Conservation (phyloP, 768 basidiomycete species). For the Leccinum disarticulatum region DNA sequence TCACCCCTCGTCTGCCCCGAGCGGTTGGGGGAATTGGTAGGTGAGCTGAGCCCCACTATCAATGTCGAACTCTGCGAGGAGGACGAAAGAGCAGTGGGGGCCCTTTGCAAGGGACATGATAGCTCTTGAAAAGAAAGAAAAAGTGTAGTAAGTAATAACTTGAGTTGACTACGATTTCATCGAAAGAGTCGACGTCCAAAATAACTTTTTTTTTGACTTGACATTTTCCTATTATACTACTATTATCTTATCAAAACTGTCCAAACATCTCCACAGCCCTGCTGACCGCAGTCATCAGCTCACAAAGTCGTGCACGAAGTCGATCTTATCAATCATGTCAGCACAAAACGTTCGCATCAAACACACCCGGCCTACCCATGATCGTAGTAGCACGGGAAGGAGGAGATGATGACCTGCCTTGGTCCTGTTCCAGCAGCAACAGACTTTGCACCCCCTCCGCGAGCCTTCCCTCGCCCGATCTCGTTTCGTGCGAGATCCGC, state of each 20-base stretch:
- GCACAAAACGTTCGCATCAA: conserved; percentile 2
- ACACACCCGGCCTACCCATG: conserved; percentile 25
- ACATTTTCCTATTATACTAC: conserved; percentile 28
- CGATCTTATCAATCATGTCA: conserved; percentile 25
- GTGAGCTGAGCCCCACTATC: conserved; percentile 90
- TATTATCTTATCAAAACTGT: conserved; percentile 11
- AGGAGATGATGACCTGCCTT: conserved; percentile 37
- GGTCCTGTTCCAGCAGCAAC: conserved; percentile 24
- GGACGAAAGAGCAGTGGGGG: conserved; percentile 86
- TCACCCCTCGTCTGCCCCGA: conserved; percentile 94
- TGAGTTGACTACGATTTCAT: background rate
- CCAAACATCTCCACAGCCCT: conserved; percentile 27
- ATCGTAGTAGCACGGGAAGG: conserved; percentile 7
- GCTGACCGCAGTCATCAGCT: conserved; percentile 28
- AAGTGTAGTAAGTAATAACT: background rate
- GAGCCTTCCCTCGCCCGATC: conserved; percentile 13
- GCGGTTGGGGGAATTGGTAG: conserved; percentile 93
- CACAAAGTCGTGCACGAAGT: conserved; percentile 22
- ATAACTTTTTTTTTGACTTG: background rate
- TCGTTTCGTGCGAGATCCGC: conserved; percentile 21
- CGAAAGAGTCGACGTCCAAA: background rate
- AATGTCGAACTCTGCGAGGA: conserved; percentile 99
- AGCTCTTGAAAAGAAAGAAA: background rate
- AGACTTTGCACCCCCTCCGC: conserved; percentile 17
- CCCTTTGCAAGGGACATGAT: conserved; percentile 57